Percentiles rank a stretch among this genome's conserved stretches.
Evolutionary conservation across 257 asterid genomes (phyloP).

Genomic region (Plantago major): DNA sequence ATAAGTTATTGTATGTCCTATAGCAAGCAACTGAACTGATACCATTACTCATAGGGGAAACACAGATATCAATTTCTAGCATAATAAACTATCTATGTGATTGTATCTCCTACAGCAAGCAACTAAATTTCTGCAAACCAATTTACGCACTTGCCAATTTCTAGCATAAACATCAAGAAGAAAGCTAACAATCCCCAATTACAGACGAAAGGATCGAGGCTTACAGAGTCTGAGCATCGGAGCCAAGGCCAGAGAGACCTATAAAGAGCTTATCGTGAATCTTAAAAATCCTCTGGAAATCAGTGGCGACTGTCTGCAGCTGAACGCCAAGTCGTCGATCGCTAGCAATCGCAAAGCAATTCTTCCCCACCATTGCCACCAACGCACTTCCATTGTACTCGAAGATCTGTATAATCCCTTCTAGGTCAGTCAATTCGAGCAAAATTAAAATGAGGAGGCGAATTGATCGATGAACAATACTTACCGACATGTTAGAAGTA

Average conservation of each 20-base stretch:
- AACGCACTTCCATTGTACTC: constrained; percentile 97
- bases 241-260: constrained; percentile 85
- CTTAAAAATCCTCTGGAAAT: constrained; percentile 69
- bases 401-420: constrained; percentile 54
- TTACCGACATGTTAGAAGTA: constrained; percentile 44
- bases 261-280: constrained; percentile 81
- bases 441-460: background rate
- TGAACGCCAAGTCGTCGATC: constrained; percentile 90
- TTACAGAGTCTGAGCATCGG: constrained; percentile 87
- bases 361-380: constrained; percentile 95
- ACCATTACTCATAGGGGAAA: too few species aligned
- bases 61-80: too few species aligned
- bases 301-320: constrained; percentile 87
- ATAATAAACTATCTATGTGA: too few species aligned
- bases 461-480: constrained; percentile 14
- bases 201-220: background rate
- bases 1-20: background rate
- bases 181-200: constrained; percentile 8
- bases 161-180: background rate
- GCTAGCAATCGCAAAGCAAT: constrained; percentile 94
- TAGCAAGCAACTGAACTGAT: constrained; percentile 9
- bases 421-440: constrained; percentile 7
- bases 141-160: background rate
- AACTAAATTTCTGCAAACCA: too few species aligned
- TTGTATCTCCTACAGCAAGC: too few species aligned